Conservation (phyloP, 1,139 yeast genomes). For the Suhomyces wounanorum region DNA sequence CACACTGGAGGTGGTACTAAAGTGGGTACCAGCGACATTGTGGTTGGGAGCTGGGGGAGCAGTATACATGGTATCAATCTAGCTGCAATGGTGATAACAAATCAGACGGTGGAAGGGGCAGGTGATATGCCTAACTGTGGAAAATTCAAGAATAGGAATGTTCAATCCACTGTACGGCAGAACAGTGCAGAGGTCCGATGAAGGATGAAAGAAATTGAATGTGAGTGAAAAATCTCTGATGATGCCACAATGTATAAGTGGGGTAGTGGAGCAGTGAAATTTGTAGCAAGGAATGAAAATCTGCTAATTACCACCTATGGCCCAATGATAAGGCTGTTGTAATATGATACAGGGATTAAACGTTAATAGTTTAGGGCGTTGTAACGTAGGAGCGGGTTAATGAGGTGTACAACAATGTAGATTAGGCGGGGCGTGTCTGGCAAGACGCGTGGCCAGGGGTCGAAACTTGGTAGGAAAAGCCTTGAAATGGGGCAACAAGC, state of each 20-base stretch:
- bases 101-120: too few relatives aligned
- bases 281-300: neutral
- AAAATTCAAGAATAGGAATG: too few relatives aligned
- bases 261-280: neutral
- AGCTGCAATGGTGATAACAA: neutral
- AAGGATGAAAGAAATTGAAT: neutral
- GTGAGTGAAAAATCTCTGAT: neutral
- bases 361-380: constrained; percentile 1
- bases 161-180: neutral
- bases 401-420: neutral
- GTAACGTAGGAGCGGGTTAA: neutral
- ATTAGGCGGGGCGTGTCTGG: constrained; percentile 3
- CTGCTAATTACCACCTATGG: neutral
- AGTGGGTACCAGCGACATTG: constrained; percentile 17
- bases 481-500: neutral
- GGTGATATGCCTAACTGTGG: too few relatives aligned
- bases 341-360: neutral
- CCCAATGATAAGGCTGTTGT: constrained; percentile 3
- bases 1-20: constrained; percentile 38
- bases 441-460: constrained; percentile 1
- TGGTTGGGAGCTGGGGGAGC: constrained; percentile 7
- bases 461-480: neutral
- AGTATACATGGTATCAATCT: constrained; percentile 5
- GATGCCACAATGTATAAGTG: neutral
- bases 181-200: neutral